These are phyloP conservation scores for Aspergillus carbonarius DNA, from an alignment of 2,329 filamentous ascomycete species.

Conservation along the genomic window DNA sequence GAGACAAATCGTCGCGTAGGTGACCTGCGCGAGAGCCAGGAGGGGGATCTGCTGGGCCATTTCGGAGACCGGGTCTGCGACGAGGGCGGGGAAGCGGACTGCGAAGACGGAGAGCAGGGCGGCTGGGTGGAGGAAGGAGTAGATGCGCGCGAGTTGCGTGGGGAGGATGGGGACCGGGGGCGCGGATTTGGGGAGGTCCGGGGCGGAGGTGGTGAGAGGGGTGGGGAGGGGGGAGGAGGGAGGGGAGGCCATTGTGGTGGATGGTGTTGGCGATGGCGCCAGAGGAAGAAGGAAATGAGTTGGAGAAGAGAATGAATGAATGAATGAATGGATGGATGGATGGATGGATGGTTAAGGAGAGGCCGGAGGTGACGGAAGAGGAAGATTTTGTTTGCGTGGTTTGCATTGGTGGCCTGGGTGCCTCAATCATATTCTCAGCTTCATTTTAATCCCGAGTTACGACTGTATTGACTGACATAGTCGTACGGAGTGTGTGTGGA, in stretches of 20 bases:
- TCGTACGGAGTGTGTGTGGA: too few species aligned
- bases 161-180: constrained; percentile 50
- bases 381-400: not conserved
- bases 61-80: constrained; percentile 66
- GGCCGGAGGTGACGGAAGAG: constrained; percentile 1
- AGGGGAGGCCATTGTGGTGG: constrained; percentile 10
- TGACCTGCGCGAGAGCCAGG: constrained; percentile 63
- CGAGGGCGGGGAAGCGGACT: constrained; percentile 64
- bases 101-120: constrained; percentile 65
- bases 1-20: constrained; percentile 59
- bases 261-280: not conserved
- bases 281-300: not conserved
- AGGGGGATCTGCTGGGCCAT: constrained; percentile 62
- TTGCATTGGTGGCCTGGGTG: not conserved
- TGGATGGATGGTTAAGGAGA: not conserved
- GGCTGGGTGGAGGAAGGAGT: constrained; percentile 67
- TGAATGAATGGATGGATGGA: not conserved
- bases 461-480: too few species aligned
- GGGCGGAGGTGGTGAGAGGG: not conserved
- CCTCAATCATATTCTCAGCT: not conserved
- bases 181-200: constrained; percentile 14
- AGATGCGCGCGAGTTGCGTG: constrained; percentile 50
- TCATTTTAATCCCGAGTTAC: too few species aligned
- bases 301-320: not conserved
- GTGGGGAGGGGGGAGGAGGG: constrained; percentile 10